phyloP scores from a whole-genome alignment of 805 yeast species.

The Zygotorulaspora chibaensis region DNA sequence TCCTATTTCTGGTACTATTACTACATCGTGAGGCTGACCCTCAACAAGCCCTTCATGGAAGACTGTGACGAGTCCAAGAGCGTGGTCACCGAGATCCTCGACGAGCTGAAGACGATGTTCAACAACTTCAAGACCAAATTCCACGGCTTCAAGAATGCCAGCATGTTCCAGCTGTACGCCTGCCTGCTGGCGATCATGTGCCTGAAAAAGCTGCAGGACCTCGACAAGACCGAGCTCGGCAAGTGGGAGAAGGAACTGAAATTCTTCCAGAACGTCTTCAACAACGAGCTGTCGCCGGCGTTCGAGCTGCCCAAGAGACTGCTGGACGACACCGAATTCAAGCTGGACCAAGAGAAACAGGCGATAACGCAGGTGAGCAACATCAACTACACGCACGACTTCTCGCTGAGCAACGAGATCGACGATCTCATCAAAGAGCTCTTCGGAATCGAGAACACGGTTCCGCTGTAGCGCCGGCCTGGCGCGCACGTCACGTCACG shows the following conservation, averaged over 20 bases:
- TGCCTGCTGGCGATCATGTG: constrained; percentile 33
- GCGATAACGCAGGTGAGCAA: constrained; percentile 27
- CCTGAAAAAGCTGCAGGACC: constrained; percentile 21
- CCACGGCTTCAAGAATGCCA: constrained; percentile 24
- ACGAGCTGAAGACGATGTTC: constrained; percentile 29
- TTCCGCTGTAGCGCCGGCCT: constrained; percentile 1
- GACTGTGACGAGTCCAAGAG: constrained; percentile 29
- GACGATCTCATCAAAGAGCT: constrained; percentile 35
- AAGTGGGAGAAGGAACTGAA: constrained; percentile 18
- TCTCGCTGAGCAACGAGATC: constrained; percentile 35
- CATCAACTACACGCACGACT: constrained; percentile 31
- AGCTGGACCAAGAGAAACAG: constrained; percentile 25
- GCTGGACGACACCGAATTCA: constrained; percentile 23
- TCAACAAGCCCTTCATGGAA: constrained; percentile 57
- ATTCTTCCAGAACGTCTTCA: constrained; percentile 27
- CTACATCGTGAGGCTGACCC: constrained; percentile 53
- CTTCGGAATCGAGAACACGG: constrained; percentile 25
- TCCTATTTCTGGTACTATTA: constrained; percentile 53
- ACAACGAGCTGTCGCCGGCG: constrained; percentile 23
- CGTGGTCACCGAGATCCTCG: constrained; percentile 29
- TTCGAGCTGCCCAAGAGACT: constrained; percentile 24
- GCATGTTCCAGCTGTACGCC: constrained; percentile 33
- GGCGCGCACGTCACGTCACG: no score
- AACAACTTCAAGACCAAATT: constrained; percentile 27
- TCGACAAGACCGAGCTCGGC: constrained; percentile 3